Base-by-base conservation (phyloP, 805 yeast species). In the Candida cerambycidarum region DNA sequence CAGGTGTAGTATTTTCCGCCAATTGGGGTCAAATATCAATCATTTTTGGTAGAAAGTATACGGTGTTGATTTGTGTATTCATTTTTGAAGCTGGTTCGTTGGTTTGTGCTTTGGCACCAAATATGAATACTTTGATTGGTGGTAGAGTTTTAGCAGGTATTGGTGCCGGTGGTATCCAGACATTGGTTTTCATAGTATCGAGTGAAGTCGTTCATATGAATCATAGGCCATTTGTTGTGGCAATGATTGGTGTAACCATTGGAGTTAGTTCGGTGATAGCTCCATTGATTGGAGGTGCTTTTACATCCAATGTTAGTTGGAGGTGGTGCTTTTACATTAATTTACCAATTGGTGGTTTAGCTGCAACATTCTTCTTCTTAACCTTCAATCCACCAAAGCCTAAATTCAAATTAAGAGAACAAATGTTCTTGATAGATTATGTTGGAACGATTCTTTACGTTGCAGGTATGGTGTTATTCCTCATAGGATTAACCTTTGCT, bases 271-370 rank as follows among this genome's bases (percentile, higher is more conserved):
- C 78, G 2, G 77, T 77, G 5, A 48, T 69, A 14, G 89, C 88
- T 0, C 88, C 89, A 0, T 58, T 80, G 14, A 55, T 83, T 16
- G 88, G 88, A 11, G 88, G 88, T 36, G 80, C 79, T 0, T 74
- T 83, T 45, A 71, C 85, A 1, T 57, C 75, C 2, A 60, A 71
- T 37, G 77, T 71, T 7, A 59, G 76, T 13, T 83, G 89, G 89
- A 69, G 89, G 54, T 83, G 89, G 88, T 78, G 85, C 53, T 84
- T 82, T 56, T 84, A 79, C 58, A 69, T 84, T 50, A 84, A 83
- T 55, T 58, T 84, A 27, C 87, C 87, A 3, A 59, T 82, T 32
- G 85, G 86, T 11, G 87, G 82, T 1, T 44, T 67, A 1, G 75
- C 80, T 0, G 48, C 65, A 16, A 56, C 56, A 0, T 46, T 67